phyloP scores from a whole-genome alignment of 2,329 filamentous ascomycete genomes.

The Pyrenochaeta sp. region DNA sequence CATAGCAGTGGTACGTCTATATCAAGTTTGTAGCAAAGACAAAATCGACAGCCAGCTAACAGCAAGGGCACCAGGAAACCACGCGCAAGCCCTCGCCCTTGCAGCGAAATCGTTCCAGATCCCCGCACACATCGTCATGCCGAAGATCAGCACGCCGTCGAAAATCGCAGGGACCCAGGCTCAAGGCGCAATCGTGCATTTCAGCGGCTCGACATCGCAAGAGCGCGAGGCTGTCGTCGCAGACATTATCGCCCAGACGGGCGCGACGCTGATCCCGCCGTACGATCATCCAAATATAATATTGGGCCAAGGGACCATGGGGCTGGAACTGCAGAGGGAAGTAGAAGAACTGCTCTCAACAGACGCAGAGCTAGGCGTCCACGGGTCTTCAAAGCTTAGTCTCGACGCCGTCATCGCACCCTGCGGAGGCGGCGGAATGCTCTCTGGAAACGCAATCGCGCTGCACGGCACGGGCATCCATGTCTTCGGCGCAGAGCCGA shows the following conservation, averaged over 20 bases:
- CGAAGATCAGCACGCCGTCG: conserved; percentile 79
- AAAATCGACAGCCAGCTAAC: background rate
- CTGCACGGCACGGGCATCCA: conserved; percentile 73
- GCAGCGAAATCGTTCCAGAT: conserved; percentile 78
- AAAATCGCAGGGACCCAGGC: conserved; percentile 85
- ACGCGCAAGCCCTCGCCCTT: conserved; percentile 90
- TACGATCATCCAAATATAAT: conserved; percentile 95
- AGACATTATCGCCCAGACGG: conserved; percentile 74
- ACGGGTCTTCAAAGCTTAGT: conserved; percentile 5
- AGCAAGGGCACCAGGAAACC: conserved; percentile 72
- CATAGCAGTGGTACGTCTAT: conserved; percentile 78
- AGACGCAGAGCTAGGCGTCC: conserved; percentile 20
- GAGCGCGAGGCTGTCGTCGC: conserved; percentile 82
- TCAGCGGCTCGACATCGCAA: conserved; percentile 79
- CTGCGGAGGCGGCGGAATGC: conserved; percentile 87
- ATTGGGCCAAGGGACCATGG: conserved; percentile 90
- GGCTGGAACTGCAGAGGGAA: conserved; percentile 81
- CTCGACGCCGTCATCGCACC: conserved; percentile 74
- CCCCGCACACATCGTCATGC: conserved; percentile 91
- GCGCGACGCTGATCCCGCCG: conserved; percentile 82
- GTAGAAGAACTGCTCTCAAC: conserved; percentile 62
- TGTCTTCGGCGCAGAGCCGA: conserved; percentile 90
- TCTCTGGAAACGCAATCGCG: conserved; percentile 82
- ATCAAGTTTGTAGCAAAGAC: background rate
- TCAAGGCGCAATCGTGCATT: conserved; percentile 80